Percentiles rank a stretch among this genome's conserved stretches.
These are phyloP conservation scores for Paramyrothecium roridum DNA, from an alignment of 2,329 filamentous ascomycete genomes.

Conservation along the genomic window DNA sequence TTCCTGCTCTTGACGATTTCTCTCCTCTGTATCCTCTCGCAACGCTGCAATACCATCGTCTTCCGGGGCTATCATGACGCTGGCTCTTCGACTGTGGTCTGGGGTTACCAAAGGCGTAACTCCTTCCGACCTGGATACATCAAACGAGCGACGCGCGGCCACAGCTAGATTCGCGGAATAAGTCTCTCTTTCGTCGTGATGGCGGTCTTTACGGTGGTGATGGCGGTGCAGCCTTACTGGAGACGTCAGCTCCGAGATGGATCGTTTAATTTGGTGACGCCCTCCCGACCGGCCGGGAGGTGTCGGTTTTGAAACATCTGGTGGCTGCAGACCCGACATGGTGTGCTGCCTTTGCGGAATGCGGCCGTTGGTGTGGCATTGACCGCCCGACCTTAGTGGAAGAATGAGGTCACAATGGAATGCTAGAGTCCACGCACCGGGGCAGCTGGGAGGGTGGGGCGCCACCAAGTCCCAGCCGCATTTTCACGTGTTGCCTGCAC, in stretches of 20 bases:
- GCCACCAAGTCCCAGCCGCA: too few relatives aligned
- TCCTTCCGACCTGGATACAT: constrained; percentile 42
- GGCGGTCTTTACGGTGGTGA: constrained; percentile 21
- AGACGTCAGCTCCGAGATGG: constrained; percentile 51
- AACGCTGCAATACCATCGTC: constrained; percentile 20
- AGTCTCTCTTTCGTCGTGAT: constrained; percentile 23
- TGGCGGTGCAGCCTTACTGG: constrained; percentile 39
- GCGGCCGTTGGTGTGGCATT: background rate
- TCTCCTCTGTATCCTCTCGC: constrained; percentile 32
- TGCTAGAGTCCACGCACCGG: too few relatives aligned
- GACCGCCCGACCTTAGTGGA: background rate
- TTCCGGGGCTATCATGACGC: constrained; percentile 30
- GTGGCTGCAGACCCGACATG: constrained; percentile 9
- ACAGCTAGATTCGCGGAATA: constrained; percentile 21
- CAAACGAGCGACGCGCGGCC: constrained; percentile 37
- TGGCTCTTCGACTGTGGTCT: constrained; percentile 39
- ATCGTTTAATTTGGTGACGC: constrained; percentile 53
- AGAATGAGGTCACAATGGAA: background rate
- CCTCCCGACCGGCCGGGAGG: constrained; percentile 17
- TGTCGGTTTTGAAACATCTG: background rate
- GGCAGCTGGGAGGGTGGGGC: too few relatives aligned
- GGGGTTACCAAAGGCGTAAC: constrained; percentile 40
- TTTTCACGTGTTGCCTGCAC: too few relatives aligned
- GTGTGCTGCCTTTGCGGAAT: constrained; percentile 2
- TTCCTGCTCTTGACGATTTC: constrained; percentile 33